A percentile compares a stretch with the other conserved stretches of the same genome.
These are phyloP conservation scores for Beta macrorhiza DNA, from an alignment of 179 eudicot species.

Conservation along the genomic window DNA sequence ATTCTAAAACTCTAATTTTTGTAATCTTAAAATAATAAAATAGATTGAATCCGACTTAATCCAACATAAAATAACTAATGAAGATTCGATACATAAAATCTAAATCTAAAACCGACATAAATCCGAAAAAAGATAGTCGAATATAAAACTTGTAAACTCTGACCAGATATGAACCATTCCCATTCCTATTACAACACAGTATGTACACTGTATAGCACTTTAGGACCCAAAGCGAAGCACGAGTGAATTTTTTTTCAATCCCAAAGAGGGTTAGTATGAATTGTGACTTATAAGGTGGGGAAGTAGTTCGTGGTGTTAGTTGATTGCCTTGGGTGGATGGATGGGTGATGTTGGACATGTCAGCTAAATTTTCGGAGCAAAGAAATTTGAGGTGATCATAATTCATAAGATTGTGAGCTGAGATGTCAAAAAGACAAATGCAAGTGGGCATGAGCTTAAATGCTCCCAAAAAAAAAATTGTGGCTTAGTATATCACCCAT, in stretches of 20 bases:
- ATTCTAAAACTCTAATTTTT: too few relatives aligned
- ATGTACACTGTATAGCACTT: too few relatives aligned
- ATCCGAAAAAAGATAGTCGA: too few relatives aligned
- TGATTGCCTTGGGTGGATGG: conserved; percentile 23
- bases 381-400: conserved; percentile 11
- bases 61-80: too few relatives aligned
- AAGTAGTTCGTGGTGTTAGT: conserved; percentile 30
- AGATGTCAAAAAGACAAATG: conserved; percentile 17
- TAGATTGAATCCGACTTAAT: too few relatives aligned
- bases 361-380: conserved; percentile 12
- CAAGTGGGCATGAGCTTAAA: conserved; percentile 31
- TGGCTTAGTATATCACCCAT: neutral
- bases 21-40: too few relatives aligned
- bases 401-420: neutral
- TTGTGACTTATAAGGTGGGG: conserved; percentile 23
- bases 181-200: too few relatives aligned
- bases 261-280: neutral
- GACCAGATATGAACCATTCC: too few relatives aligned
- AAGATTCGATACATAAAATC: too few relatives aligned
- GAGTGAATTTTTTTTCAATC: neutral
- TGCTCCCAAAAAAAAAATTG: conserved; percentile 10
- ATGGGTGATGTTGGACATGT: conserved; percentile 25
- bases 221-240: neutral
- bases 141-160: too few relatives aligned
- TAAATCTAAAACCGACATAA: too few relatives aligned